Percentiles rank a stretch among this genome's conserved stretches.
phyloP scores from a whole-genome alignment of 768 basidiomycete genomes.

The Suillus bovinus region DNA sequence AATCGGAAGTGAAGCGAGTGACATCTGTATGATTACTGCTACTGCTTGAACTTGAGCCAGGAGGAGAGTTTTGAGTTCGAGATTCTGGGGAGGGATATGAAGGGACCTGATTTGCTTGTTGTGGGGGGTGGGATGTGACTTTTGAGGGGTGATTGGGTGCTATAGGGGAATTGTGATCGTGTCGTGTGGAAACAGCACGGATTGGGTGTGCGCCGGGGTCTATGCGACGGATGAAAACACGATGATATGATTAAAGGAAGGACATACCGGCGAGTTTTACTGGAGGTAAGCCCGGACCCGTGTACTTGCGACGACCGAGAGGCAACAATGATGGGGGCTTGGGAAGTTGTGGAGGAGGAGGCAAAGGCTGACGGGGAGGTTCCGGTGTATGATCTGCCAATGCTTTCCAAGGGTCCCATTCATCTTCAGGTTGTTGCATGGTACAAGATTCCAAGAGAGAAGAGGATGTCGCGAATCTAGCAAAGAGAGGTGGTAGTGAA shows the following conservation, averaged over 20 bases:
- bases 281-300: not conserved
- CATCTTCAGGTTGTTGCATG: slow-evolving; percentile 10
- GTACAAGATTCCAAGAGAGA: slow-evolving; percentile 10
- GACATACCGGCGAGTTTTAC: slow-evolving; percentile 19
- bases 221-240: slow-evolving; percentile 5
- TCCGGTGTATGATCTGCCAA: not conserved
- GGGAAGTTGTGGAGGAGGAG: not conserved
- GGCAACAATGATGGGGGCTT: not conserved
- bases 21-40: slow-evolving; percentile 27
- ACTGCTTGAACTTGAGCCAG: slow-evolving; percentile 24
- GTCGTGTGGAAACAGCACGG: slow-evolving; percentile 21
- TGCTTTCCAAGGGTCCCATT: slow-evolving; percentile 28
- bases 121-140: slow-evolving; percentile 12
- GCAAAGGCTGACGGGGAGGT: not conserved
- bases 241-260: not conserved
- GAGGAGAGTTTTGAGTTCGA: too few relatives aligned
- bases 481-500: slow-evolving; percentile 43
- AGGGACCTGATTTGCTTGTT: too few relatives aligned
- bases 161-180: not conserved
- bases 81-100: too few relatives aligned
- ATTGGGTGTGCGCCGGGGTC: slow-evolving; percentile 8
- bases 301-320: not conserved
- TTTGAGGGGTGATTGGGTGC: slow-evolving; percentile 18
- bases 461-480: slow-evolving; percentile 38
- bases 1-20: slow-evolving; percentile 26